Conservation (phyloP, 352 stramenopile genomes). For the Globisporangium sylvaticum region DNA sequence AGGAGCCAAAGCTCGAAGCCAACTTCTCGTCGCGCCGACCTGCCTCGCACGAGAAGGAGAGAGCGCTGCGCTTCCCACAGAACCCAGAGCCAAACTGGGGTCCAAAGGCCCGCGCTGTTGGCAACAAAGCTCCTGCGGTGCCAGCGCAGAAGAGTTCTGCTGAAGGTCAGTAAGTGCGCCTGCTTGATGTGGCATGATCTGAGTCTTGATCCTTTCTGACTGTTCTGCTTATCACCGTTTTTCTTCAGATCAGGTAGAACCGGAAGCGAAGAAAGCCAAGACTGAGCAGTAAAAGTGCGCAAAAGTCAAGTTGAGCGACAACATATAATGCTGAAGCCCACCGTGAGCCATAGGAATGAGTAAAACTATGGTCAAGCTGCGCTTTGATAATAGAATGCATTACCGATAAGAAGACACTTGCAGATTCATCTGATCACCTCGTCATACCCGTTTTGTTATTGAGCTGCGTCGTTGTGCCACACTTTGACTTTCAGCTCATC, state of each 20-base stretch:
- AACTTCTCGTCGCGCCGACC: conserved; percentile 76
- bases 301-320: conserved; percentile 1
- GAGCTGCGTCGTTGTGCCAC: conserved; percentile 44
- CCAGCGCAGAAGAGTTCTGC: conserved; percentile 18
- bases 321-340: conserved; percentile 16
- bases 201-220: conserved; percentile 4
- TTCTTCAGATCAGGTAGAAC: conserved; percentile 42
- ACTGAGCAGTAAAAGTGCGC: conserved; percentile 34
- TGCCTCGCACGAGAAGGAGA: conserved; percentile 74
- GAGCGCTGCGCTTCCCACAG: conserved; percentile 90
- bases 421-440: neutral
- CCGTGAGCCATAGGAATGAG: neutral
- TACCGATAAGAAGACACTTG: conserved; percentile 4
- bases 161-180: conserved; percentile 17
- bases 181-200: neutral
- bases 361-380: conserved; percentile 6
- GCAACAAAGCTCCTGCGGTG: conserved; percentile 44
- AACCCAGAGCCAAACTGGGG: conserved; percentile 97
- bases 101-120: conserved; percentile 88
- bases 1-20: conserved; percentile 81
- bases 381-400: conserved; percentile 30
- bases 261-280: conserved; percentile 80
- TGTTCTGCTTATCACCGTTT: neutral
- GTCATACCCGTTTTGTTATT: neutral
- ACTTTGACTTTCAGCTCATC: conserved; percentile 84